These are phyloP conservation scores for Heliamphora exappendiculata DNA, from an alignment of 148 eudicot genomes.

Conservation along the genomic window DNA sequence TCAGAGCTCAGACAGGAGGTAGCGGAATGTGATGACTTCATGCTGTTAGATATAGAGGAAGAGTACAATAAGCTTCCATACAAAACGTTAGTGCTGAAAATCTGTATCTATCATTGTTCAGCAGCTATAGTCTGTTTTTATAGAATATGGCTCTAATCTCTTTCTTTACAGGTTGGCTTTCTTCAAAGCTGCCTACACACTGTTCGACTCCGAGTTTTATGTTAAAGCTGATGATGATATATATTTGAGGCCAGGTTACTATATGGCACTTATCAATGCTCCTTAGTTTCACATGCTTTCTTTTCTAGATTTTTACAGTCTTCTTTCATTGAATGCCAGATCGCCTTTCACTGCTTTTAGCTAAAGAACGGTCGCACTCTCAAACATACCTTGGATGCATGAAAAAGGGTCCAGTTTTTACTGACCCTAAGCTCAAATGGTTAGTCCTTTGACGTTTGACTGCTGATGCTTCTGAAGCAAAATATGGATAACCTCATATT, in stretches of 20 bases:
- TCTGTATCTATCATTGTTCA: slow-evolving; percentile 11
- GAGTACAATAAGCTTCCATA: slow-evolving; percentile 95
- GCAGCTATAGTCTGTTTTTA: slow-evolving; percentile 8
- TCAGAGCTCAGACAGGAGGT: slow-evolving; percentile 71
- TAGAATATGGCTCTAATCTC: slow-evolving; percentile 10
- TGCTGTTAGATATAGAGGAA: slow-evolving; percentile 84
- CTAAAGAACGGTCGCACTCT: slow-evolving; percentile 75
- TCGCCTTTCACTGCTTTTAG: slow-evolving; percentile 84
- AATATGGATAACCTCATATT: no score
- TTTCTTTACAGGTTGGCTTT: slow-evolving; percentile 64
- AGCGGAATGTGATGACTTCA: slow-evolving; percentile 68
- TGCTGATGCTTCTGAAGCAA: background rate
- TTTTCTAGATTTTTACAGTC: background rate
- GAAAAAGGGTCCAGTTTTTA: slow-evolving; percentile 97
- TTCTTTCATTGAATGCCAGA: slow-evolving; percentile 34
- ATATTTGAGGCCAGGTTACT: slow-evolving; percentile 81
- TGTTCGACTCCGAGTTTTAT: slow-evolving; percentile 81
- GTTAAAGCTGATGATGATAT: slow-evolving; percentile 96
- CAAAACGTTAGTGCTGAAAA: slow-evolving; percentile 78
- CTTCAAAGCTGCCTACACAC: slow-evolving; percentile 88
- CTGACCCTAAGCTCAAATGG: slow-evolving; percentile 90
- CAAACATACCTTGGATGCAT: slow-evolving; percentile 96
- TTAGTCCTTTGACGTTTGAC: slow-evolving; percentile 24
- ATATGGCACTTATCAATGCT: background rate
- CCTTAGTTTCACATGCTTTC: background rate